Conservation (phyloP, 2,329 filamentous ascomycete genomes). For the Fusarium continuum region DNA sequence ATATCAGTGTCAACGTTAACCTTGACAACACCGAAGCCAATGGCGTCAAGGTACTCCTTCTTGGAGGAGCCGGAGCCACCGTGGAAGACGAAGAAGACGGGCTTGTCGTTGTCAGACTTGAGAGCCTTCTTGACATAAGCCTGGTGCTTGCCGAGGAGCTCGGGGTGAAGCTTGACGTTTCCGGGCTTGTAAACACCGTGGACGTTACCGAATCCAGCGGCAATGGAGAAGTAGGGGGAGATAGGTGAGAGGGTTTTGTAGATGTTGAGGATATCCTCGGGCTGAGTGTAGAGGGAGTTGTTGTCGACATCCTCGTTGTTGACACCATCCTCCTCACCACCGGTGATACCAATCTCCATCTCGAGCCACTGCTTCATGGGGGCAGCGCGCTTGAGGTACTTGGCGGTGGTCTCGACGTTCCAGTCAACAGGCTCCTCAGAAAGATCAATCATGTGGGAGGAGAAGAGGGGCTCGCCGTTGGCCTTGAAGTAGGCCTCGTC, state of each 20-base stretch:
- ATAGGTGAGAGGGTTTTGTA: conserved; percentile 86
- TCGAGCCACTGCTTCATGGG: conserved; percentile 99
- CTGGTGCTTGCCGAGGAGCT: conserved; percentile 97
- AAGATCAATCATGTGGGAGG: conserved; percentile 97
- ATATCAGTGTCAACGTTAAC: conserved; percentile 99
- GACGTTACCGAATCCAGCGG: conserved; percentile 97
- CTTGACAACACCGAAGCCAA: conserved; percentile 95
- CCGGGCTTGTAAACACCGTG: conserved; percentile 99
- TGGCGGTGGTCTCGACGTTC: conserved; percentile 91
- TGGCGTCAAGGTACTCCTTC: conserved; percentile 89
- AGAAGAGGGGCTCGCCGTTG: conserved; percentile 92
- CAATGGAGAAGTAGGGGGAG: conserved; percentile 97
- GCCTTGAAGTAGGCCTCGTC: conserved; percentile 96
- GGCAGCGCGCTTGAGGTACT: conserved; percentile 92
- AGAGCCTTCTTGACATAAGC: conserved; percentile 86
- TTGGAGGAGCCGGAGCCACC: conserved; percentile 93
- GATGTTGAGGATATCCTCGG: conserved; percentile 93
- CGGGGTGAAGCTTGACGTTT: conserved; percentile 96
- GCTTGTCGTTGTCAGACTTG: conserved; percentile 78
- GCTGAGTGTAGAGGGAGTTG: conserved; percentile 96
- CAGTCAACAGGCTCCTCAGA: conserved; percentile 89
- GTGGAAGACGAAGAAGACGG: conserved; percentile 99
- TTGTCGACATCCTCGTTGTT: conserved; percentile 99
- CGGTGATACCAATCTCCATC: conserved; percentile 91
- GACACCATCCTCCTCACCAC: conserved; percentile 97